Evolutionary conservation across 208 protist genomes (phyloP), one percentile per base, ranked within the genome.

Genomic region (Naegleria gruberi): DNA sequence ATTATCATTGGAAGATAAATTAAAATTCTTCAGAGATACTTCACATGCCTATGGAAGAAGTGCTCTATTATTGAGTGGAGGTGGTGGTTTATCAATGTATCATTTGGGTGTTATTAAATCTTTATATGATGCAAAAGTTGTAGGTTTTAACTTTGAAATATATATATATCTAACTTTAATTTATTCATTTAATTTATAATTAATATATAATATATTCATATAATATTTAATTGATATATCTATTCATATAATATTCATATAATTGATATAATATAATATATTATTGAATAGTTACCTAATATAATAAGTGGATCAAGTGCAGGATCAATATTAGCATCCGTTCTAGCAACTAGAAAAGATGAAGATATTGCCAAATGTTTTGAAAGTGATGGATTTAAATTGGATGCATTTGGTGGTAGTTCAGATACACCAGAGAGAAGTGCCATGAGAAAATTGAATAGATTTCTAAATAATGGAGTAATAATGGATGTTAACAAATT

Each of bases 401-500:
- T 89, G 26, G 89, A 94, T 3, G 57, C 55, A 0, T 93, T 93
- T 51, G 84, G 82, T 12, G 90, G 93, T 51, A 92, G 93, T 19
- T 77, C 46, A 26, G 92, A 45, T 73, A 42, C 46, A 26, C 4
- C 86, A 73, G 81, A 42, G 46, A 4, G 45, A 77, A 37, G 26
- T 37, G 65, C 65, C 17, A 87, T 87, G 23, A 41, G 92, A 10
- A 96, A 95, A 89, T 83, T 97, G 45, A 46, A 82, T 8, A 93
- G 93, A 40, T 93, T 97, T 81, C 90, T 97, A 51, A 93, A 92
- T 82, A 94, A 92, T 40, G 95, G 95, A 19, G 93, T 94, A 2
- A 90, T 97, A 43, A 97, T 97, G 95, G 94, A 96, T 85, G 92
- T 95, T 73, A 89, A 92, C 4, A 92, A 91, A 42, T 92, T 97